Percentiles rank a stretch among this genome's conserved stretches.
Evolutionary conservation across 768 basidiomycete genomes (phyloP).

Genomic region (Suillus sp.): DNA sequence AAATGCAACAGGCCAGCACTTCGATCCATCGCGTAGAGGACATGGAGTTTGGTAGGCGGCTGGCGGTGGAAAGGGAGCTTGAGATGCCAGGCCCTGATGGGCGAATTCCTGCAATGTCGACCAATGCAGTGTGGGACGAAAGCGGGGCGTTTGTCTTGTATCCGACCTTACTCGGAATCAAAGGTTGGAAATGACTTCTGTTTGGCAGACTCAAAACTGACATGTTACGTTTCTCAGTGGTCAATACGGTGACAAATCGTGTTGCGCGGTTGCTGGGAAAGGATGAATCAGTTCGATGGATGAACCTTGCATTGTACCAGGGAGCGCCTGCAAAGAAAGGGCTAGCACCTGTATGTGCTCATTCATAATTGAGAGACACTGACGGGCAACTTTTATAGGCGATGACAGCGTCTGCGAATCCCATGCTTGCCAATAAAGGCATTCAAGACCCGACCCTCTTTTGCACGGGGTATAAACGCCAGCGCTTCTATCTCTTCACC

Average conservation of each 20-base stretch:
- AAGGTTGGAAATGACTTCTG: slow-evolving; percentile 56
- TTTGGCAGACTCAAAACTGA: slow-evolving; percentile 11
- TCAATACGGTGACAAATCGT: slow-evolving; percentile 93
- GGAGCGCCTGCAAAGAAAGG: slow-evolving; percentile 90
- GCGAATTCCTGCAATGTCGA: slow-evolving; percentile 72
- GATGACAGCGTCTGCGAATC: slow-evolving; percentile 96
- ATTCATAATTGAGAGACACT: slow-evolving; percentile 9
- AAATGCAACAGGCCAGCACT: slow-evolving; percentile 99
- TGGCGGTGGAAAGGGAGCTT: slow-evolving; percentile 90
- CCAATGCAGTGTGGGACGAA: slow-evolving; percentile 97
- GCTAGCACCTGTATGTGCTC: slow-evolving; percentile 64
- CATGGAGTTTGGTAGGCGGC: slow-evolving; percentile 98
- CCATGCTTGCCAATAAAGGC: slow-evolving; percentile 84
- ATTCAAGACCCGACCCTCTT: slow-evolving; percentile 89
- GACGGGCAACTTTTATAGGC: slow-evolving; percentile 47
- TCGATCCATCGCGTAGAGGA: slow-evolving; percentile 91
- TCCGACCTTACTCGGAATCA: slow-evolving; percentile 91
- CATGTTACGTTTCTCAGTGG: slow-evolving; percentile 51
- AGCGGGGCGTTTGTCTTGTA: slow-evolving; percentile 94
- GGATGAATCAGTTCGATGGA: slow-evolving; percentile 89
- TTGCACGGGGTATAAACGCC: slow-evolving; percentile 90
- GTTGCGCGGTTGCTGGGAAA: slow-evolving; percentile 88
- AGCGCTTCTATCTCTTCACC: slow-evolving; percentile 94
- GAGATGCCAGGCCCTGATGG: slow-evolving; percentile 81
- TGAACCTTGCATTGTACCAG: slow-evolving; percentile 90